phyloP scores from a whole-genome alignment of 1,284 basidiomycete species.

The Pulveroboletus sp. region DNA sequence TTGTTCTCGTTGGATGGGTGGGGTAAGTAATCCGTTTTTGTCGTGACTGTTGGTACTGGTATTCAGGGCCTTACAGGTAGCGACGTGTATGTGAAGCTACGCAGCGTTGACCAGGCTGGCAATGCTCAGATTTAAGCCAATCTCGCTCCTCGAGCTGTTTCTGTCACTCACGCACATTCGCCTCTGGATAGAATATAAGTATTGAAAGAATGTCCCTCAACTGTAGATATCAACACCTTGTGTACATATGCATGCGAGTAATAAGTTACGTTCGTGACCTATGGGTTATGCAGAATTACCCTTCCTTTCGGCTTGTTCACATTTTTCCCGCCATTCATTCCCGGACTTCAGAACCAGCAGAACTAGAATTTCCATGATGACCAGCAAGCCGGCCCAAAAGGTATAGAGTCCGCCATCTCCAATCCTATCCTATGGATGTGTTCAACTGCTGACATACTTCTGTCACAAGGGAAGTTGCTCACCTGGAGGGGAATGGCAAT shows the following conservation, averaged over 20 bases:
- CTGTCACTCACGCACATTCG: neutral
- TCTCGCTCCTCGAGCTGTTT: neutral
- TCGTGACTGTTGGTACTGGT: neutral
- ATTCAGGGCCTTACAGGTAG: constrained; percentile 47
- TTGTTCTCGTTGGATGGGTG: constrained; percentile 78
- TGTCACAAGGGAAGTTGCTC: neutral
- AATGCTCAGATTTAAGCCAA: constrained; percentile 45
- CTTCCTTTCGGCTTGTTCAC: constrained; percentile 38
- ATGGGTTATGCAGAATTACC: neutral
- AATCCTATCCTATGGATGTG: constrained; percentile 43
- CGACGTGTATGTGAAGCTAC: constrained; percentile 75
- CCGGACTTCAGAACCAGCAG: constrained; percentile 53
- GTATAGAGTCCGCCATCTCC: constrained; percentile 79
- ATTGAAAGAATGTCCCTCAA: neutral
- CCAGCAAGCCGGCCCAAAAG: constrained; percentile 65
- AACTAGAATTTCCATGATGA: constrained; percentile 51
- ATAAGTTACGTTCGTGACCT: constrained; percentile 19
- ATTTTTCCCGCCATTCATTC: constrained; percentile 43
- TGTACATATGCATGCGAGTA: constrained; percentile 1
- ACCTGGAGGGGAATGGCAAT: constrained; percentile 71
- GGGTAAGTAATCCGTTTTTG: constrained; percentile 49
- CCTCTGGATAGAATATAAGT: neutral
- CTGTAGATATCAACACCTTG: neutral
- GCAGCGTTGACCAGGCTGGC: constrained; percentile 69
- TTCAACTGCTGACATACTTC: neutral